Conservation (phyloP, 2,329 filamentous ascomycete species). For the Fusarium pseudograminearum region DNA sequence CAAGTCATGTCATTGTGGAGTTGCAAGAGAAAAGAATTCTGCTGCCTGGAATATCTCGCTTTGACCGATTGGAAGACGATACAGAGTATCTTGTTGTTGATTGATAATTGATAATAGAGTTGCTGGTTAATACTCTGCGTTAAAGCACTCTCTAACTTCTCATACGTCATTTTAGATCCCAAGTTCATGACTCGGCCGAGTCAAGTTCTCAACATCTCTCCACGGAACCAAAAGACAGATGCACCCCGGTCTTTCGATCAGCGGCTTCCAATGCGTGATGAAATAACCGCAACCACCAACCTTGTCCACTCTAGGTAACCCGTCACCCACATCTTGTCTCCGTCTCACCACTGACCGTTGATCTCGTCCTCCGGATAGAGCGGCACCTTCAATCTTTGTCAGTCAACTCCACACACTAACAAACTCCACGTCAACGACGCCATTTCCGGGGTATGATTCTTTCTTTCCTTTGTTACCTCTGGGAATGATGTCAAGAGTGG, state of each 20-base stretch:
- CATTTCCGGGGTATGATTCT: slow-evolving; percentile 5
- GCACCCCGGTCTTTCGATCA: slow-evolving; percentile 11
- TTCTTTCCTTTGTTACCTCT: not conserved
- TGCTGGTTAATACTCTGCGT: no score
- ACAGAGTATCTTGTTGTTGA: no score
- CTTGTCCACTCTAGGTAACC: slow-evolving; percentile 7
- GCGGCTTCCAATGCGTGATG: slow-evolving; percentile 3
- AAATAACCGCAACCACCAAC: slow-evolving; percentile 7
- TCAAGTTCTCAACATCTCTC: not conserved
- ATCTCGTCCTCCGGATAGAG: slow-evolving; percentile 35
- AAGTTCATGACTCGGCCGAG: slow-evolving; percentile 7
- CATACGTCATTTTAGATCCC: not conserved
- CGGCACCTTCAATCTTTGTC: slow-evolving; percentile 16
- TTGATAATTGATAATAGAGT: not conserved
- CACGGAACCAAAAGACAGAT: not conserved
- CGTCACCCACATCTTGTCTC: not conserved
- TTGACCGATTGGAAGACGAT: slow-evolving; percentile 11
- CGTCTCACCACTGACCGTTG: slow-evolving; percentile 12
- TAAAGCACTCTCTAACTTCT: not conserved
- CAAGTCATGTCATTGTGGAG: slow-evolving; percentile 28
- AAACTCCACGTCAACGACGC: slow-evolving; percentile 11
- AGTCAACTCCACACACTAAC: slow-evolving; percentile 16
- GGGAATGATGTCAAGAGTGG: slow-evolving; percentile 43
- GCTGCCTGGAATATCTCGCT: slow-evolving; percentile 16
- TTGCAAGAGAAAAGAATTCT: slow-evolving; percentile 19